Percentiles rank a stretch among this genome's conserved stretches.
Conservation (phyloP, 306 rosid species). For the Ormosia emarginata region DNA sequence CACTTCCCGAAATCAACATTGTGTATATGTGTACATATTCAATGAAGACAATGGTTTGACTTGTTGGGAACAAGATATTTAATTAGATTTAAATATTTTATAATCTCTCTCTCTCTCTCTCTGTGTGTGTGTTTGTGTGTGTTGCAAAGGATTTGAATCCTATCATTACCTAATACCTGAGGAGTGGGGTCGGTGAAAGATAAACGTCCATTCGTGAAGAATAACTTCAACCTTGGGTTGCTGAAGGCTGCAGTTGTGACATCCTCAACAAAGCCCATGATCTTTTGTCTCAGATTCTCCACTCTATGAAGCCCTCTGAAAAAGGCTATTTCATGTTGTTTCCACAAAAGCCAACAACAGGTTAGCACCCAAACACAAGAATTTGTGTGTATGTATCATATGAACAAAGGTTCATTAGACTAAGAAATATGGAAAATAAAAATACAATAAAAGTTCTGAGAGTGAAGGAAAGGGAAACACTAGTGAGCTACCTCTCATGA, state of each 20-base stretch:
- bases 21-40: too few species aligned
- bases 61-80: not conserved
- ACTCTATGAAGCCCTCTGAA: not conserved
- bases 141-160: not conserved
- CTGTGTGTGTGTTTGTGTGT: too few species aligned
- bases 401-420: not conserved
- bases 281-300: too few species aligned
- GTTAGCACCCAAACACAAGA: not conserved
- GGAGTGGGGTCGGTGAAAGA: too few species aligned
- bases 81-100: not conserved
- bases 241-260: not conserved
- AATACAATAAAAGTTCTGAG: not conserved
- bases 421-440: not conserved
- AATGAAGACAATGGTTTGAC: not conserved
- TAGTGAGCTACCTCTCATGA: not conserved
- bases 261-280: not conserved
- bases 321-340: not conserved
- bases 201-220: not conserved
- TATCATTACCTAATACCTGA: not conserved
- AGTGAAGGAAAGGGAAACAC: not conserved
- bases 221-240: not conserved
- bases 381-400: not conserved
- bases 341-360: too few species aligned
- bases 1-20: not conserved
- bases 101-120: not conserved